These are phyloP conservation scores for Brassica cretica DNA, from an alignment of 345 rosid species.

Conservation along the genomic window DNA sequence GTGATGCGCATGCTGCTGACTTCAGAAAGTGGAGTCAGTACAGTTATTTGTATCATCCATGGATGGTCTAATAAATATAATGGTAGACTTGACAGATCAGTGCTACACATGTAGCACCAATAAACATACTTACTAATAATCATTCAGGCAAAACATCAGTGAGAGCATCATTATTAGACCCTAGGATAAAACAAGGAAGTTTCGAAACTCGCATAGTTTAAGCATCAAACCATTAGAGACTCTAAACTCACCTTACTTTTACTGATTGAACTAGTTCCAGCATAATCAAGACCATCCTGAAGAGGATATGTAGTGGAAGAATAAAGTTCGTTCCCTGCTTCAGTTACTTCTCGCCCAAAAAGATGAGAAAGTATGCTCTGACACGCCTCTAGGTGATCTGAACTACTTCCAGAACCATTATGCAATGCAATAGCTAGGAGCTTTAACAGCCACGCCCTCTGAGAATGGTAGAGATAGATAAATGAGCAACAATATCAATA, in stretches of 20 bases:
- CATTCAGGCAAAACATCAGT: neutral
- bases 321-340: conserved; percentile 42
- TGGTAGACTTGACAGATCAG: conserved; percentile 12
- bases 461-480: conserved; percentile 27
- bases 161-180: neutral
- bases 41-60: conserved; percentile 21
- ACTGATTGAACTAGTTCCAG: conserved; percentile 58
- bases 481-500: conserved; percentile 15
- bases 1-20: conserved; percentile 12
- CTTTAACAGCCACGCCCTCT: conserved; percentile 97
- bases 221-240: conserved; percentile 15
- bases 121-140: conserved; percentile 3
- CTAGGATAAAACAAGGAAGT: conserved; percentile 10
- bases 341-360: conserved; percentile 62
- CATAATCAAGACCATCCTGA: conserved; percentile 49
- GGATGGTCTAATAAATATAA: conserved; percentile 7
- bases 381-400: conserved; percentile 70
- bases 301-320: conserved; percentile 45
- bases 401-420: conserved; percentile 58
- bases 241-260: conserved; percentile 69
- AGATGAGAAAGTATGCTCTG: conserved; percentile 76
- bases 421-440: conserved; percentile 87
- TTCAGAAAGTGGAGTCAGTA: conserved; percentile 22
- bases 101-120: conserved; percentile 11
- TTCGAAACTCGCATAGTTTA: conserved; percentile 42